Evolutionary conservation across 306 rosid genomes (phyloP).

Genomic region (Phaseolus lunatus): DNA sequence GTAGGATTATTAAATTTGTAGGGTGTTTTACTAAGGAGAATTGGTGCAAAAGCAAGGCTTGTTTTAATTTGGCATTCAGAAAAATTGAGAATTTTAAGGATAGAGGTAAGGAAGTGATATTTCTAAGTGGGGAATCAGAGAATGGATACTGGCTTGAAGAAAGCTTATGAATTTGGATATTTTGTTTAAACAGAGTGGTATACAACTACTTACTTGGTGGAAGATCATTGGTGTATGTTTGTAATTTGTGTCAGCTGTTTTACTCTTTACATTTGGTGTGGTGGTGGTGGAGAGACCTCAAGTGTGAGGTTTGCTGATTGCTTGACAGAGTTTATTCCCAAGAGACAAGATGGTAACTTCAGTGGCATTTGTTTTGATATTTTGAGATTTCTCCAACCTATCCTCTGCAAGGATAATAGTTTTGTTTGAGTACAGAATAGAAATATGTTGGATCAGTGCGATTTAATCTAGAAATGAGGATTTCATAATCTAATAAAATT

Average conservation of each 20-base stretch:
- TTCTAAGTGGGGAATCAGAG: conserved; percentile 17
- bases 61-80: neutral
- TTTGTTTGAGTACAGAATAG: conserved; percentile 33
- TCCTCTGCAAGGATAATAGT: conserved; percentile 8
- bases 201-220: conserved; percentile 27
- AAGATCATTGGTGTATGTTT: neutral
- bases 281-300: conserved; percentile 19
- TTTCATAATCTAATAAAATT: conserved; percentile 23
- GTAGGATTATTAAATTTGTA: neutral
- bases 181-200: conserved; percentile 21
- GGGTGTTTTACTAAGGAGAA: conserved; percentile 3
- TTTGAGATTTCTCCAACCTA: conserved; percentile 7
- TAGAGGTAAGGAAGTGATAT: neutral
- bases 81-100: conserved; percentile 30
- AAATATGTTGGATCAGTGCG: neutral
- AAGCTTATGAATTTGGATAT: neutral
- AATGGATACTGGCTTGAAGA: conserved; percentile 29
- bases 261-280: neutral
- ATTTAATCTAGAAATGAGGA: conserved; percentile 14
- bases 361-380: conserved; percentile 13
- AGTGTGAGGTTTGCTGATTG: conserved; percentile 25
- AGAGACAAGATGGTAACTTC: conserved; percentile 25
- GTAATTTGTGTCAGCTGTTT: neutral
- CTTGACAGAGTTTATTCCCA: conserved; percentile 1
- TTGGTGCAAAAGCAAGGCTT: conserved; percentile 22